Evolutionary conservation across 371 early-diverging fungal genomes (phyloP).

Genomic region (Amoeboaphelidium protococcarum): DNA sequence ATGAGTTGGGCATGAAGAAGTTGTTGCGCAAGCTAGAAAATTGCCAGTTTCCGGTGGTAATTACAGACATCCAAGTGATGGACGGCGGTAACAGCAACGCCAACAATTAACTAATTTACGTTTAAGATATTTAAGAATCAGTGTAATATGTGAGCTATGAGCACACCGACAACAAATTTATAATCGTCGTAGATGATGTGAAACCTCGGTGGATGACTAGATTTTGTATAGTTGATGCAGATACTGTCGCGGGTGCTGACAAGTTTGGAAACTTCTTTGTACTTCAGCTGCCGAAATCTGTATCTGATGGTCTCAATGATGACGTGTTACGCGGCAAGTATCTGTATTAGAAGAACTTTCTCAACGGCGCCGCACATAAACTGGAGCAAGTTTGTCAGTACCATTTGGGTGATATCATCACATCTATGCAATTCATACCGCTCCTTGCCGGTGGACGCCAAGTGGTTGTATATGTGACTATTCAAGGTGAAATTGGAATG

Average conservation of each 20-base stretch:
- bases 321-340: constrained; percentile 60
- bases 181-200: constrained; percentile 78
- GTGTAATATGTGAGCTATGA: constrained; percentile 48
- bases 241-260: constrained; percentile 77
- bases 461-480: constrained; percentile 51
- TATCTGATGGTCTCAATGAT: constrained; percentile 41
- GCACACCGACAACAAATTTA: constrained; percentile 43
- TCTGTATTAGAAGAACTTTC: constrained; percentile 38
- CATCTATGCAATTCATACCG: constrained; percentile 40
- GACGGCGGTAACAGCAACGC: too few species aligned
- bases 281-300: constrained; percentile 32
- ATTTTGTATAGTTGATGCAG: constrained; percentile 56
- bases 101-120: constrained; percentile 56
- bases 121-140: constrained; percentile 67
- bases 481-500: constrained; percentile 54
- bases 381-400: constrained; percentile 35
- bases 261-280: constrained; percentile 84
- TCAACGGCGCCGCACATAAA: constrained; percentile 64
- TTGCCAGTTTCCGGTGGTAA: constrained; percentile 38
- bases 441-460: constrained; percentile 63
- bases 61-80: constrained; percentile 45
- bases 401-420: constrained; percentile 61
- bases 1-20: constrained; percentile 71
- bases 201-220: constrained; percentile 60
- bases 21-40: constrained; percentile 71